A percentile compares a stretch with the other conserved stretches of the same genome.
Evolutionary conservation across 2,329 filamentous ascomycete genomes (phyloP).

Genomic region (Alternaria triticimaculans): DNA sequence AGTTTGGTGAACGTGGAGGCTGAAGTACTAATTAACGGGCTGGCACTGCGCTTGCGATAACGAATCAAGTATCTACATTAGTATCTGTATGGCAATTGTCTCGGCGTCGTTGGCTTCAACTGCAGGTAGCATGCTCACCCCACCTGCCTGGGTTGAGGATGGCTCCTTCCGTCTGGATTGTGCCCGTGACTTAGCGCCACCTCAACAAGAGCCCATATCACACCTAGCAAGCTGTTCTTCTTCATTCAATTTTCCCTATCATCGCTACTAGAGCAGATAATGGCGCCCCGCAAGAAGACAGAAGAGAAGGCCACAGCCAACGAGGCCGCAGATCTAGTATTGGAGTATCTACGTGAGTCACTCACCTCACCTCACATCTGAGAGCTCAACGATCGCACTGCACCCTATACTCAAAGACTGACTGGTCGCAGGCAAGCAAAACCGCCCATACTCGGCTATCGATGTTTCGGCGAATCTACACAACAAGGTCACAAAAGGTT

Average conservation of each 20-base stretch:
- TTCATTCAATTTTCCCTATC: neutral
- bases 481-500: slow-evolving; percentile 65
- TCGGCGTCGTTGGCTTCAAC: neutral
- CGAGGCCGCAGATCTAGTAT: slow-evolving; percentile 53
- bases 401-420: neutral
- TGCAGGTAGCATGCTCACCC: neutral
- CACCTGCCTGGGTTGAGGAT: slow-evolving; percentile 13
- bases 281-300: slow-evolving; percentile 49
- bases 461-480: slow-evolving; percentile 68
- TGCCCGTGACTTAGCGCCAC: slow-evolving; percentile 6
- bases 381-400: neutral
- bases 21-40: slow-evolving; percentile 46
- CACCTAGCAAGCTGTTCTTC: neutral
- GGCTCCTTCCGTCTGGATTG: slow-evolving; percentile 16
- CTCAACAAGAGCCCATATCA: neutral
- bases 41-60: neutral
- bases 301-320: slow-evolving; percentile 45
- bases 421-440: slow-evolving; percentile 53
- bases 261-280: slow-evolving; percentile 6
- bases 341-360: slow-evolving; percentile 59
- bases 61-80: neutral
- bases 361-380: neutral
- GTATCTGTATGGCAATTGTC: too few relatives aligned
- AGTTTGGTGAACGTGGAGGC: slow-evolving; percentile 91
- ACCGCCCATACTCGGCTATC: slow-evolving; percentile 63